Conservation (phyloP, 176 grass and related monocot species). For the Dendrocalamus sinicus region DNA sequence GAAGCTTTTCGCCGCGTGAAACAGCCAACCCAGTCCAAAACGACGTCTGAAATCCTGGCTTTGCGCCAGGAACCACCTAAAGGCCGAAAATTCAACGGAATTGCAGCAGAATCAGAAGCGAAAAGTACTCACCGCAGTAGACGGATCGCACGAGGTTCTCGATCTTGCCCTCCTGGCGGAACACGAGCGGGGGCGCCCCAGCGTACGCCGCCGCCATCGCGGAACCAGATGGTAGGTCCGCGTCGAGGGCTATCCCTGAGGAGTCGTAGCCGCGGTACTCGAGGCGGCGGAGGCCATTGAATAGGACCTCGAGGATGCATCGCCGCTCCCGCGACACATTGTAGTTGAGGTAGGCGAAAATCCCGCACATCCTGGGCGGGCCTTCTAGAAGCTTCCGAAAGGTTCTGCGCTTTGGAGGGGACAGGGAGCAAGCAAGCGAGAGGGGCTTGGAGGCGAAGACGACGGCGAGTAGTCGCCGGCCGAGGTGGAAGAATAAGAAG, state of each 20-base stretch:
- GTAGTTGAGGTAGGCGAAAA: constrained; percentile 73
- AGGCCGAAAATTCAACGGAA: not conserved
- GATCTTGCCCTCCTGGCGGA: constrained; percentile 98
- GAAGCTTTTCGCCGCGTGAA: not conserved
- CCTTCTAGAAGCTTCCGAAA: not conserved
- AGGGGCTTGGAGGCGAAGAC: not conserved
- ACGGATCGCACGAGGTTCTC: constrained; percentile 91
- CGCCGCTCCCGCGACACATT: constrained; percentile 75
- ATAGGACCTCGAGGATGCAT: constrained; percentile 82
- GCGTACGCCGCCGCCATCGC: not conserved
- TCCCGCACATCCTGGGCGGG: constrained; percentile 48
- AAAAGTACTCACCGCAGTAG: constrained; percentile 67
- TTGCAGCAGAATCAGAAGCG: not conserved
- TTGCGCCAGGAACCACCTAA: not conserved
- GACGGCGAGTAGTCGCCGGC: not conserved
- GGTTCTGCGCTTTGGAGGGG: not conserved
- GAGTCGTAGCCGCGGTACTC: constrained; percentile 87
- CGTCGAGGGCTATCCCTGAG: constrained; percentile 62
- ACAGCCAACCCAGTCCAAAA: not conserved
- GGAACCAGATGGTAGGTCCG: not conserved
- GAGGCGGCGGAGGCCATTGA: constrained; percentile 82
- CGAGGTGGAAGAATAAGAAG: too few species aligned
- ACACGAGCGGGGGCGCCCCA: constrained; percentile 66
- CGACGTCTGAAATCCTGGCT: not conserved
- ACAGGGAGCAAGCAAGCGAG: not conserved